Evolutionary conservation across 345 rosid genomes (phyloP).

Genomic region (Raphanus sativus): DNA sequence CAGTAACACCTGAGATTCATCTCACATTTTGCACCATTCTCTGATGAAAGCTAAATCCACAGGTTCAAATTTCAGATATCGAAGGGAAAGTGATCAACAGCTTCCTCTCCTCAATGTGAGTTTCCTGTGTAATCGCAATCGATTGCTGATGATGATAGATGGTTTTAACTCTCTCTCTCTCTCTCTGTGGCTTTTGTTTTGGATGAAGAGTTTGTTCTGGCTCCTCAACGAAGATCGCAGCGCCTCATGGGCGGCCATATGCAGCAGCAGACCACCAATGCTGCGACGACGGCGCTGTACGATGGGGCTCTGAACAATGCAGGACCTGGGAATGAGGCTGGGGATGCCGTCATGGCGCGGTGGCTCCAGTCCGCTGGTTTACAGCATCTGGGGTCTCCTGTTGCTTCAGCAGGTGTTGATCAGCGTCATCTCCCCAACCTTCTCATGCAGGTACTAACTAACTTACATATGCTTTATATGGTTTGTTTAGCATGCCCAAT

Average conservation of each 20-base stretch:
- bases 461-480: conserved; percentile 9
- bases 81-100: conserved; percentile 1
- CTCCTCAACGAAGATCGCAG: conserved; percentile 99
- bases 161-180: neutral
- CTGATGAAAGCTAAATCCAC: conserved; percentile 14
- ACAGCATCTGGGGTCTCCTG: conserved; percentile 99
- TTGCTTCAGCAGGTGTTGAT: conserved; percentile 74
- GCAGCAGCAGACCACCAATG: conserved; percentile 90
- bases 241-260: conserved; percentile 99
- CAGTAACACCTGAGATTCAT: conserved; percentile 26
- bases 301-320: conserved; percentile 74
- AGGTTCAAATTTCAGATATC: conserved; percentile 11
- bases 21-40: conserved; percentile 14
- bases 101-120: conserved; percentile 57
- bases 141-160: neutral
- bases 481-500: too few species aligned
- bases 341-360: conserved; percentile 98
- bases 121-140: conserved; percentile 10
- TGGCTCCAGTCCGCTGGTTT: conserved; percentile 99
- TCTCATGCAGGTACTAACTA: conserved; percentile 62
- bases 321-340: conserved; percentile 65
- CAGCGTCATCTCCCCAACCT: conserved; percentile 87
- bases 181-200: too few species aligned
- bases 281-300: conserved; percentile 79
- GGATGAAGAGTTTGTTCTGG: conserved; percentile 82